Percentiles rank a stretch among this genome's conserved stretches.
phyloP scores from a whole-genome alignment of 768 basidiomycete species.

The Rubroboletus satanas region DNA sequence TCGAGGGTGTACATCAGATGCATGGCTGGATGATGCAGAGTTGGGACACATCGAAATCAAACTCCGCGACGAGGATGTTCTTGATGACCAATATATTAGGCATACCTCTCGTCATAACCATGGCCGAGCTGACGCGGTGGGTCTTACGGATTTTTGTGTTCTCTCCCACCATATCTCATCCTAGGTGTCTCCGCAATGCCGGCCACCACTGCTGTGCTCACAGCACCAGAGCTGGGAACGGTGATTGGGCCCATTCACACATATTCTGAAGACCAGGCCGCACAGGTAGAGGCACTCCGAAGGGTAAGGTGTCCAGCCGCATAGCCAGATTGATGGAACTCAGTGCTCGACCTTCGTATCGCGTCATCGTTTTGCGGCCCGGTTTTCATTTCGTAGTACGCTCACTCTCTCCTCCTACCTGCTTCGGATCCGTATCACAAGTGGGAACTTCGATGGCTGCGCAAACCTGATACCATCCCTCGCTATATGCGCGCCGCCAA shows the following conservation, averaged over 20 bases:
- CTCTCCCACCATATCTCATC: neutral
- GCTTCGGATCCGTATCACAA: slow-evolving; percentile 63
- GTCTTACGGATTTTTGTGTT: neutral
- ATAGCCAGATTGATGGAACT: neutral
- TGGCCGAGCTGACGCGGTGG: neutral
- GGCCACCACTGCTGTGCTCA: slow-evolving; percentile 48
- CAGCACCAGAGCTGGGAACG: slow-evolving; percentile 50
- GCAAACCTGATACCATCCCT: slow-evolving; percentile 55
- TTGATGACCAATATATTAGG: neutral
- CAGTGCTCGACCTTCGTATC: neutral
- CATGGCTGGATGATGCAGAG: slow-evolving; percentile 51
- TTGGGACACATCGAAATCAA: neutral
- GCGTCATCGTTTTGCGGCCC: neutral
- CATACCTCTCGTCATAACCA: neutral
- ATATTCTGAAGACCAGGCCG: slow-evolving; percentile 62
- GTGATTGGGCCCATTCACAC: slow-evolving; percentile 50
- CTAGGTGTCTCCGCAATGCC: slow-evolving; percentile 28
- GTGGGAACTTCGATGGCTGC: slow-evolving; percentile 79
- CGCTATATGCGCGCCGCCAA: slow-evolving; percentile 86
- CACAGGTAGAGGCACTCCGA: slow-evolving; percentile 55
- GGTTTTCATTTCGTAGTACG: slow-evolving; percentile 46
- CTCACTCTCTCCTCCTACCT: slow-evolving; percentile 60
- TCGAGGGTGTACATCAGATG: slow-evolving; percentile 96
- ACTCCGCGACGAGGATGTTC: slow-evolving; percentile 14
- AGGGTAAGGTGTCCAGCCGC: slow-evolving; percentile 42